Base-by-base conservation (phyloP, 2,329 filamentous ascomycete species). In the Hymenotorrendiella dingleyae region DNA sequence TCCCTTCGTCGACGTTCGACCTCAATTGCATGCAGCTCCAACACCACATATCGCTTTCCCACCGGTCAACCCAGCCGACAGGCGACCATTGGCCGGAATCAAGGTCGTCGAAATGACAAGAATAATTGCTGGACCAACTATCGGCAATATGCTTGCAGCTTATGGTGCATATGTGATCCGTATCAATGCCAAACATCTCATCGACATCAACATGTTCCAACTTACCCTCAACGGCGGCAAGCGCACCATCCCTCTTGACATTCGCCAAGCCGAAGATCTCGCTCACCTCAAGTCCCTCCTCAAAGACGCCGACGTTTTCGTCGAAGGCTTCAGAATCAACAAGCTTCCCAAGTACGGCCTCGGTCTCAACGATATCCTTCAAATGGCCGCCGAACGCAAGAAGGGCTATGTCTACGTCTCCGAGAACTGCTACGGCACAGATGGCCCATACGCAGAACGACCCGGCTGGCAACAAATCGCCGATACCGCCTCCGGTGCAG, bases 141-240 rank as follows among this genome's bases (percentile, higher is more conserved):
- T 87, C 49, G 77, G 77, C 2, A 75, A 81, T 26, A 77, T 78
- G 1, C 70, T 88, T 0, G 82, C 78, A 10, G 82, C 84, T 46
- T 82, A 85, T 55, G 84, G 84, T 3, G 84, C 84, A 8, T 74
- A 80, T 32, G 82, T 88, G 1, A 68, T 88, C 52, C 83, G 85
- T 52, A 70, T 88, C 35, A 86, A 82, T 3, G 76, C 76, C 6
- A 73, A 78, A 0, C 64, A 75, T 37, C 68, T 86, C 11, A 75
- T 75, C 8, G 82, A 86, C 47, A 76, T 86, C 1, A 78, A 79
- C 0, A 80, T 82, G 61, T 84, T 84, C 61, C 80, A 84, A 50
- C 71, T 83, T 1, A 81, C 86, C 49, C 74, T 80, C 12, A 84
- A 84, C 57, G 75, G 80, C 60, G 82, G 82, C 26, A 86, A 86